Base-by-base conservation (phyloP, 306 rosid genomes). In the Rosa multiflora region DNA sequence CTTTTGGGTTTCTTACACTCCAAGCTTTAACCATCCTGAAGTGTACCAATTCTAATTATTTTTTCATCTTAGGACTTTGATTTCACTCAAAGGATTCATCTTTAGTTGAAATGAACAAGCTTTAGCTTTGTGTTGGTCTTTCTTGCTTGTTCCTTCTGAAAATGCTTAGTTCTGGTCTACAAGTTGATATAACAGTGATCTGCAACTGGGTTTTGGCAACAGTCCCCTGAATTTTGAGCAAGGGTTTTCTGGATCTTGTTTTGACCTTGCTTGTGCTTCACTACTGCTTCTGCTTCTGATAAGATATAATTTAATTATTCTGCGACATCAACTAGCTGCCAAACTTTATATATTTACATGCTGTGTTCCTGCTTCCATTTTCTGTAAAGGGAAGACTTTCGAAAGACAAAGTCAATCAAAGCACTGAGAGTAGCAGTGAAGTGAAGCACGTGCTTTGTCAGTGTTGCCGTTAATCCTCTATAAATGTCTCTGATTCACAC, bases 361-460 rank as follows among this genome's bases (percentile, higher is more conserved):
- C 44, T 2, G 37, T 32, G 21, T 35, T 64, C 44, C 48, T 39
- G 72, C 72, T 69, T 69, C 53, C 23, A 21, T 43, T 43, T 68
- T 43, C 9, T 5, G 18, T 43, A 69, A n/a, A 5, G 8, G 35
- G 37, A 20, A 29, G 35, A 42, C 73, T 69, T 69, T 47, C 11
- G 17, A 37, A 37, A 1, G 46, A 21, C 44, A 3, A 40, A 58
- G 69, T 40, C 78, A 74, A 42, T 58, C 40, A 8, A 15, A 56
- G 78, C 69, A 61, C 67, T 59, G 59, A 61, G 52, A 56, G 42
- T 59, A 8, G 29, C 55, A 61, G 58, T 61, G 44, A 15, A 43
- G 69, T 58, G 44, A 18, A 63, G 70, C 78, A 75, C 78, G 58
- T 75, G 78, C n/a, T 29, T 74, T 26, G 42, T 21, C 40, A 59